A percentile compares a stretch with the other conserved stretches of the same genome.
Evolutionary conservation across 2,329 filamentous ascomycete genomes (phyloP).

Genomic region (Venturia asperata): DNA sequence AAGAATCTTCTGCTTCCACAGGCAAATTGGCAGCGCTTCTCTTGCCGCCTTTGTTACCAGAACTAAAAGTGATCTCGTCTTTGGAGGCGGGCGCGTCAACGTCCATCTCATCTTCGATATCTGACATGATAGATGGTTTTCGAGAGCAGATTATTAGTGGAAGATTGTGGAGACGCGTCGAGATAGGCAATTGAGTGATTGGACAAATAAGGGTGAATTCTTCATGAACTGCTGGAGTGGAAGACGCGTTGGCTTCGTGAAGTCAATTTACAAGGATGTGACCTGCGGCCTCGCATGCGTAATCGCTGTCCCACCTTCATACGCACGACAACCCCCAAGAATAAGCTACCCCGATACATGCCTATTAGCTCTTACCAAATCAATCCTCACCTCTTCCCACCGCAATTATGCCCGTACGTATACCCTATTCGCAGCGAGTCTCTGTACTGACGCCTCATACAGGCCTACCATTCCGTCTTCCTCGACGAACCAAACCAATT

Average conservation of each 20-base stretch:
- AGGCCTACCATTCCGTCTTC: conserved; percentile 97
- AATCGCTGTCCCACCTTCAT: conserved; percentile 8
- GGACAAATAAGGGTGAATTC: not conserved
- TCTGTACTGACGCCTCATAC: not conserved
- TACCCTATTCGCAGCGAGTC: not conserved
- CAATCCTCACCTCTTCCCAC: not conserved
- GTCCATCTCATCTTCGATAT: conserved; percentile 60
- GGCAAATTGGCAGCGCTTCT: conserved; percentile 87
- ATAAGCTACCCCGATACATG: not conserved
- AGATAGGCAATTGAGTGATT: not conserved
- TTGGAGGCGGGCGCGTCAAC: conserved; percentile 50
- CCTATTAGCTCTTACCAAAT: not conserved
- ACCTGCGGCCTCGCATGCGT: not conserved
- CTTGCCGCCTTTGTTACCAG: conserved; percentile 69
- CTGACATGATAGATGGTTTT: conserved; percentile 39
- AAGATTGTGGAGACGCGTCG: conserved; percentile 1
- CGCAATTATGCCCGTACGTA: conserved; percentile 16
- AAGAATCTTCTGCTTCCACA: conserved; percentile 83
- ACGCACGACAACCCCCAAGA: not conserved
- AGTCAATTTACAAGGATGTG: not conserved
- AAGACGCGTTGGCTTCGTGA: conserved; percentile 21
- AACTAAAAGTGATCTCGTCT: conserved; percentile 59
- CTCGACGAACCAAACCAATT: conserved; percentile 67
- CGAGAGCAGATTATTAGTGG: not conserved
- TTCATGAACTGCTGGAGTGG: not conserved